Evolutionary conservation across 1,284 basidiomycete genomes (phyloP).

Genomic region (Phylloporus sp.): DNA sequence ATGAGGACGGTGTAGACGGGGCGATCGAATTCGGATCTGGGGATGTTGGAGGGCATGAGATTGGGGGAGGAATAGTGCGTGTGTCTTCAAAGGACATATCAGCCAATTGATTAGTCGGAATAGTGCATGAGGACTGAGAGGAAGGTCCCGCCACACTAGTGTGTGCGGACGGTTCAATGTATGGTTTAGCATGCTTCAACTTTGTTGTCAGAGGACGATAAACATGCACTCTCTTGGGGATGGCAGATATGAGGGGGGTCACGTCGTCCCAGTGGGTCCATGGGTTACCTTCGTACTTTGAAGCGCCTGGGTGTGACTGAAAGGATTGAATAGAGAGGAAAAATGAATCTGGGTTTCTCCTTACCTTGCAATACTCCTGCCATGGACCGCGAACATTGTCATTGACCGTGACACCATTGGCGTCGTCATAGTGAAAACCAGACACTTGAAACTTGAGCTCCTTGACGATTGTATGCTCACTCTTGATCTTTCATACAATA

Average conservation of each 20-base stretch:
- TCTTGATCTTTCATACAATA: conserved; percentile 3
- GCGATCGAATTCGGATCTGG: background rate
- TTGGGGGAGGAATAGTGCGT: too few species aligned
- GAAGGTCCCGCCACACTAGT: too few species aligned
- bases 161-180: too few species aligned
- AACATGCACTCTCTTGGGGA: background rate
- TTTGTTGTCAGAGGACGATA: too few species aligned
- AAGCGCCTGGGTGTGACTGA: background rate
- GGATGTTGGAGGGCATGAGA: too few species aligned
- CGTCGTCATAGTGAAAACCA: conserved; percentile 6
- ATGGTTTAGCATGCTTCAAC: too few species aligned
- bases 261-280: background rate
- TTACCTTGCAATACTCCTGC: background rate
- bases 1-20: background rate
- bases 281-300: background rate
- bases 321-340: background rate
- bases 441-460: background rate
- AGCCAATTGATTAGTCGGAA: too few species aligned
- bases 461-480: background rate
- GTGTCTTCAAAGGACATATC: too few species aligned
- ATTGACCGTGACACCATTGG: background rate
- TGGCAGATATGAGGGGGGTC: background rate
- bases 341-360: background rate
- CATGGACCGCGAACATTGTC: background rate
- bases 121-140: too few species aligned